Conservation (phyloP, 2,329 filamentous ascomycete genomes). For the Chaetoscypha palmicola region DNA sequence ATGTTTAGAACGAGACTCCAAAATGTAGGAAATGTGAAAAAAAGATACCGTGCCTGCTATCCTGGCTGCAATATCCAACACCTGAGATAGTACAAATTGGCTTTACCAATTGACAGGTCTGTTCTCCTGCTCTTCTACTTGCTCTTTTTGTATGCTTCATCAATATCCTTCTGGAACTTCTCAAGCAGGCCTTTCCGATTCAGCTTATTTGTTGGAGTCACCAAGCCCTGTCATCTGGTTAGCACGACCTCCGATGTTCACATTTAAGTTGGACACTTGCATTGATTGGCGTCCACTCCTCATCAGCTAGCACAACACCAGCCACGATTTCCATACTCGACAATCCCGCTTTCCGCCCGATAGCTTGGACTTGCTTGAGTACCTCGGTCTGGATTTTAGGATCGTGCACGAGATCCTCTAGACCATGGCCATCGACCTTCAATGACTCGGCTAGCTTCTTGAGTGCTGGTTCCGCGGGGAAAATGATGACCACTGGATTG, state of each 20-base stretch:
- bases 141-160: slow-evolving; percentile 44
- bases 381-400: slow-evolving; percentile 52
- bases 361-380: slow-evolving; percentile 59
- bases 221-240: slow-evolving; percentile 42
- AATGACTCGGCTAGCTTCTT: slow-evolving; percentile 48
- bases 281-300: slow-evolving; percentile 79
- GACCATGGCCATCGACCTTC: slow-evolving; percentile 53
- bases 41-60: too few species aligned
- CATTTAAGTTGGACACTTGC: too few species aligned
- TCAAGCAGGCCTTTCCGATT: slow-evolving; percentile 58
- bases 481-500: slow-evolving; percentile 75
- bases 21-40: too few species aligned
- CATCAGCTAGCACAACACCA: slow-evolving; percentile 69
- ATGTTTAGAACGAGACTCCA: too few species aligned
- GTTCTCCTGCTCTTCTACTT: too few species aligned
- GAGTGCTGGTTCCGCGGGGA: slow-evolving; percentile 56
- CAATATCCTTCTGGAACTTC: slow-evolving; percentile 52
- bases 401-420: slow-evolving; percentile 50
- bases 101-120: too few species aligned
- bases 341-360: slow-evolving; percentile 59
- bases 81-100: too few species aligned
- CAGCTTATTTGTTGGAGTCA: slow-evolving; percentile 62
- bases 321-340: slow-evolving; percentile 64
- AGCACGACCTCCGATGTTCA: neutral
- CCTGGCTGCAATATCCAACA: too few species aligned